Conservation (phyloP, 768 basidiomycete genomes). For the Lepiota brunneoincarnata region DNA sequence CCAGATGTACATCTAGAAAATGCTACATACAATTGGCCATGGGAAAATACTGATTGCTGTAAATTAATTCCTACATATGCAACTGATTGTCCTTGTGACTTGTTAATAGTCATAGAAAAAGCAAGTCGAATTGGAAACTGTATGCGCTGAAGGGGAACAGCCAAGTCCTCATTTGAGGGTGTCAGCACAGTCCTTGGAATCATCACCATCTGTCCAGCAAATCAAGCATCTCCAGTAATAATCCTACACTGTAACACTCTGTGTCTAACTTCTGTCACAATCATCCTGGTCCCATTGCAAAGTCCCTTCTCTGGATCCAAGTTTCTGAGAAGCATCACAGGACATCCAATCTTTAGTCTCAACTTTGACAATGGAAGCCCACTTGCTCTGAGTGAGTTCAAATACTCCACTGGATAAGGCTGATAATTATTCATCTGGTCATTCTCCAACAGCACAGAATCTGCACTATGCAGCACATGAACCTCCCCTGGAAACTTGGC, state of each 20-base stretch:
- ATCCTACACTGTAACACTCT: constrained; percentile 29
- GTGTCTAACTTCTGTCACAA: constrained; percentile 15
- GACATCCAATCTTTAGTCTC: constrained; percentile 11
- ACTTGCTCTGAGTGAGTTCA: neutral
- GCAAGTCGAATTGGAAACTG: constrained; percentile 39
- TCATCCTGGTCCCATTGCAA: constrained; percentile 27
- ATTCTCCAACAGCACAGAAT: neutral
- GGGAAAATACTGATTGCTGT: constrained; percentile 27
- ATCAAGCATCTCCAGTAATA: constrained; percentile 30
- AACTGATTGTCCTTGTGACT: no score
- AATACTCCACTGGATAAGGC: neutral
- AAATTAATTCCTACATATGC: constrained; percentile 36
- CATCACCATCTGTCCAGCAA: constrained; percentile 28
- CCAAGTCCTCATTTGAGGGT: constrained; percentile 9
- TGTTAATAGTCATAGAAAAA: constrained; percentile 40
- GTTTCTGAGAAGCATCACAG: constrained; percentile 31
- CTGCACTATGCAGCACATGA: neutral
- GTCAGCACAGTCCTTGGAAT: no score
- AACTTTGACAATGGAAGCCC: neutral
- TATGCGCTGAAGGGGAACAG: constrained; percentile 25
- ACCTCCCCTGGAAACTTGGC: neutral
- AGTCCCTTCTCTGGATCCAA: constrained; percentile 22
- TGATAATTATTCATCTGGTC: neutral
- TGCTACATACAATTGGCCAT: constrained; percentile 40
- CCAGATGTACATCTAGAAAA: constrained; percentile 27